Evolutionary conservation across 1,284 basidiomycete genomes (phyloP).

Genomic region (Phaffia rhodozyma): DNA sequence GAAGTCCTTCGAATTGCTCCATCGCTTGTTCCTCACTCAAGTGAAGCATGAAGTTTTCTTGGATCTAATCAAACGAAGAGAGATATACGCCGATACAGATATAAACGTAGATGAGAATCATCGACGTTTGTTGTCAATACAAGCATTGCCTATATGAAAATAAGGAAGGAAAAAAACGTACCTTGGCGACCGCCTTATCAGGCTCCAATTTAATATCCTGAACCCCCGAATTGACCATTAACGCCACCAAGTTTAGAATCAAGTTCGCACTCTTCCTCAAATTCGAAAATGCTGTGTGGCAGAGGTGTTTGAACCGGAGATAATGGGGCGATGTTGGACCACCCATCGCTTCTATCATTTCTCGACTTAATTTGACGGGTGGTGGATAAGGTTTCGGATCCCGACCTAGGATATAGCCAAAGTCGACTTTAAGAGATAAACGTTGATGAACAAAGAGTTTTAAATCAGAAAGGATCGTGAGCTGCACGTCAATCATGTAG

Average conservation of each 20-base stretch:
- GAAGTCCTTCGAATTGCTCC: slow-evolving; percentile 82
- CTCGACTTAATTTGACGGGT: slow-evolving; percentile 95
- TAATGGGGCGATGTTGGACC: slow-evolving; percentile 87
- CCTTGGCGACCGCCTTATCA: slow-evolving; percentile 48
- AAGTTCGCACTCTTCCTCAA: slow-evolving; percentile 96
- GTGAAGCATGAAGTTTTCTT: slow-evolving; percentile 92
- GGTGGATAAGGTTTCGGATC: slow-evolving; percentile 98
- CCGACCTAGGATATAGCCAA: slow-evolving; percentile 94
- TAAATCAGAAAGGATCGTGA: background rate
- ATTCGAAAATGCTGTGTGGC: slow-evolving; percentile 90
- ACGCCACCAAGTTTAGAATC: slow-evolving; percentile 85
- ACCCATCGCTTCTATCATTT: slow-evolving; percentile 99
- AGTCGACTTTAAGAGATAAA: slow-evolving; percentile 58
- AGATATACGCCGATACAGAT: background rate
- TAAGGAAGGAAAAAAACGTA: slow-evolving; percentile 20
- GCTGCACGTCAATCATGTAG: background rate
- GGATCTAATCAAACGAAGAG: slow-evolving; percentile 54
- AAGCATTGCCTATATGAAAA: background rate
- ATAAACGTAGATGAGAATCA: too few species aligned
- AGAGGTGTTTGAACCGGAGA: slow-evolving; percentile 85
- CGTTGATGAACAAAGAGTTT: background rate
- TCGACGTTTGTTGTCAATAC: too few species aligned
- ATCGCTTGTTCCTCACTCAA: slow-evolving; percentile 93
- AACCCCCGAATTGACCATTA: slow-evolving; percentile 98
- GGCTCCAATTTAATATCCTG: slow-evolving; percentile 81